Evolutionary conservation across 805 yeast species (phyloP).

Genomic region (Starmerella stellata): DNA sequence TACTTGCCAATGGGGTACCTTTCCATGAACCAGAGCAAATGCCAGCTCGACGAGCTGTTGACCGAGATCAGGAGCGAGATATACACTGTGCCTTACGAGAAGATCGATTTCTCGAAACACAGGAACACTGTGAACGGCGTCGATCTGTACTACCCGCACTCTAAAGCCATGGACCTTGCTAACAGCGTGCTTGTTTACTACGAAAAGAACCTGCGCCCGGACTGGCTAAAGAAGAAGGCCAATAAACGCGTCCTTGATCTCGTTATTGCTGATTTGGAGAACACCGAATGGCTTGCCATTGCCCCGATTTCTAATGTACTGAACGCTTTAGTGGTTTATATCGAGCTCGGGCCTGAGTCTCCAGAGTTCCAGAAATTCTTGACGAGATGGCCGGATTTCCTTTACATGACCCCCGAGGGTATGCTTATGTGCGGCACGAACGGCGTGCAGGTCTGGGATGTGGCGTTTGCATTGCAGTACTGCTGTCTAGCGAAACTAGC

Average conservation of each 20-base stretch:
- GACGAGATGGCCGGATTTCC: constrained; percentile 50
- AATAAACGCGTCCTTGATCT: constrained; percentile 40
- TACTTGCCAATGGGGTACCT: constrained; percentile 76
- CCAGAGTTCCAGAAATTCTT: constrained; percentile 36
- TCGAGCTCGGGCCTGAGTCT: constrained; percentile 56
- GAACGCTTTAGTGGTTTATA: constrained; percentile 50
- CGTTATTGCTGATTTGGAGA: constrained; percentile 52
- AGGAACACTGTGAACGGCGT: constrained; percentile 79
- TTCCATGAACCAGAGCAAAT: constrained; percentile 36
- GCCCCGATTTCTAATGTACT: constrained; percentile 91
- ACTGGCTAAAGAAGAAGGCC: constrained; percentile 41
- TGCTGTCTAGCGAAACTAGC: constrained; percentile 64
- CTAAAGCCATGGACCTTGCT: constrained; percentile 40
- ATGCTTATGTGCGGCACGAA: constrained; percentile 91
- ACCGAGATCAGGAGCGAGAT: constrained; percentile 56
- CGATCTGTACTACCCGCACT: constrained; percentile 87
- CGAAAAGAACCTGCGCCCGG: constrained; percentile 59
- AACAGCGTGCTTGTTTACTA: constrained; percentile 45
- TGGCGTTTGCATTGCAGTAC: constrained; percentile 77
- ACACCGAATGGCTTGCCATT: constrained; percentile 66
- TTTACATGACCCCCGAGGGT: constrained; percentile 80
- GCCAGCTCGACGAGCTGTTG: constrained; percentile 47
- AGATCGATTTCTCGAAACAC: constrained; percentile 48
- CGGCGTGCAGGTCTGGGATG: constrained; percentile 96
- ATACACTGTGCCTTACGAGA: constrained; percentile 45